Conservation (phyloP, 106 monocot genomes). For the Platanthera zijinensis region DNA sequence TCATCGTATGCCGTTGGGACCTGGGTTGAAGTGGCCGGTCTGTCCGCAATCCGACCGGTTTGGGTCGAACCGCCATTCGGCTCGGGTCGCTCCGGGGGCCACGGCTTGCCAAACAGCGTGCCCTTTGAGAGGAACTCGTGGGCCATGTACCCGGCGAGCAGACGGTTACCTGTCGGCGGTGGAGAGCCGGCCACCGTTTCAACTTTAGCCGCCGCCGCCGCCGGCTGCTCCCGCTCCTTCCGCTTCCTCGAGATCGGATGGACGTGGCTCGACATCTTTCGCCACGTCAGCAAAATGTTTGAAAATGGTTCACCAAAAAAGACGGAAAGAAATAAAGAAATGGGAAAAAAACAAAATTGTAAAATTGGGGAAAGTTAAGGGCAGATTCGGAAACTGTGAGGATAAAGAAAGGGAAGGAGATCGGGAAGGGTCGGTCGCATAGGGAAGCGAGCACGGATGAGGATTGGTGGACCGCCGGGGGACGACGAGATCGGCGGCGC, state of each 20-base stretch:
- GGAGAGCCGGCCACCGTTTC: slow-evolving; percentile 3
- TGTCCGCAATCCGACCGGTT: slow-evolving; percentile 2
- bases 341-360: not conserved
- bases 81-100: slow-evolving; percentile 17
- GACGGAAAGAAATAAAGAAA: not conserved
- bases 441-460: not conserved
- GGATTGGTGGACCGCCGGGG: not conserved
- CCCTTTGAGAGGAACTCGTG: slow-evolving; percentile 81
- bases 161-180: slow-evolving; percentile 25
- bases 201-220: not conserved
- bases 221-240: slow-evolving; percentile 33
- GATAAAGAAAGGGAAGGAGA: not conserved
- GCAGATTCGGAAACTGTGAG: not conserved
- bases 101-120: slow-evolving; percentile 36
- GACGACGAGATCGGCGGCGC: slow-evolving; percentile 3
- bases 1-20: slow-evolving; percentile 18
- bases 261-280: slow-evolving; percentile 20
- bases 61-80: slow-evolving; percentile 1
- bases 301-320: not conserved
- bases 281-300: slow-evolving; percentile 24
- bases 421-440: not conserved
- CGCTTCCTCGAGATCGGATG: slow-evolving; percentile 41
- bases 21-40: not conserved
- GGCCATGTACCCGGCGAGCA: slow-evolving; percentile 79
- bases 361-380: not conserved